Evolutionary conservation across 768 basidiomycete genomes (phyloP).

Genomic region (Russula ochroleuca): DNA sequence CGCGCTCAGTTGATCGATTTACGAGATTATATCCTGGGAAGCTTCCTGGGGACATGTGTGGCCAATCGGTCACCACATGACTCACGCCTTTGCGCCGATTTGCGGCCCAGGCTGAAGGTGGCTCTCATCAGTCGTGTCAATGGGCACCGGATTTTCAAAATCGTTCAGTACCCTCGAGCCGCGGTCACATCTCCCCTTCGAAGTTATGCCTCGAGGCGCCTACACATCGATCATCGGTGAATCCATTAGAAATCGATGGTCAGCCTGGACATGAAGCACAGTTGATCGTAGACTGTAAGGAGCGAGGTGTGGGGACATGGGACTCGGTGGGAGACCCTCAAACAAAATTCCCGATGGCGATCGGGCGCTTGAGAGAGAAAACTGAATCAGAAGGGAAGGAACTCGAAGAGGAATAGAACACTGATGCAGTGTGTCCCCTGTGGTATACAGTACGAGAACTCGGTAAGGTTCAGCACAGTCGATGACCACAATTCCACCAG

Average conservation of each 20-base stretch:
- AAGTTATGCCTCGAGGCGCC: not conserved
- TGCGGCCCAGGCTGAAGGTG: not conserved
- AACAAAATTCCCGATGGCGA: slow-evolving; percentile 45
- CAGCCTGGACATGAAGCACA: slow-evolving; percentile 37
- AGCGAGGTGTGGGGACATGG: slow-evolving; percentile 43
- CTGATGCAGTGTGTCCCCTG: slow-evolving; percentile 37
- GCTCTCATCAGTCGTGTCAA: not conserved
- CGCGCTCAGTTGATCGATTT: slow-evolving; percentile 9
- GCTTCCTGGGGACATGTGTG: not conserved
- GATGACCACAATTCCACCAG: not conserved
- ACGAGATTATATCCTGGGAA: slow-evolving; percentile 1
- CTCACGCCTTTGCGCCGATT: not conserved
- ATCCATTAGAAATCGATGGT: not conserved
- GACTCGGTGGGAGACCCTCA: slow-evolving; percentile 37
- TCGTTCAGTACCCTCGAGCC: not conserved
- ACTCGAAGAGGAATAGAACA: slow-evolving; percentile 59
- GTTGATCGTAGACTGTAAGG: slow-evolving; percentile 33
- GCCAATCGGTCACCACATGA: slow-evolving; percentile 19
- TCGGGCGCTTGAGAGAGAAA: slow-evolving; percentile 61
- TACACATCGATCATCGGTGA: not conserved
- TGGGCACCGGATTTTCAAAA: not conserved
- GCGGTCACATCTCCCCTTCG: not conserved
- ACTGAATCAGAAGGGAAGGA: slow-evolving; percentile 62
- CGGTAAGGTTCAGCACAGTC: slow-evolving; percentile 27
- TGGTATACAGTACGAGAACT: slow-evolving; percentile 42